Percentiles rank a stretch among this genome's conserved stretches.
These are phyloP conservation scores for Corymbia calophylla DNA, from an alignment of 441 rosid genomes.

Conservation along the genomic window DNA sequence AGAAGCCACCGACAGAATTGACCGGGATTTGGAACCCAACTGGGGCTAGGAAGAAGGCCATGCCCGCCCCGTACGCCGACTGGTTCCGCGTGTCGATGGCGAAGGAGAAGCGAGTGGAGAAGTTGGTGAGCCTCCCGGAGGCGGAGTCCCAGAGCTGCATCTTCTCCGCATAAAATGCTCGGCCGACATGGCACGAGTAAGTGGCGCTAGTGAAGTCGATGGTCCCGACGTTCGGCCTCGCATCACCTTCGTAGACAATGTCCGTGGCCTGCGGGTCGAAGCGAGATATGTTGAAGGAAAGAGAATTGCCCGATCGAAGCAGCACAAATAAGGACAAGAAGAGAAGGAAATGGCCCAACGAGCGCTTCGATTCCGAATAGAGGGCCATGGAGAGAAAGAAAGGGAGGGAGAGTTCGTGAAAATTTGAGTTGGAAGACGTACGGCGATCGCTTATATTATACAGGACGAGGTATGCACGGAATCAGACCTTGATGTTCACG, in stretches of 20 bases:
- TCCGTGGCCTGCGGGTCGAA: neutral
- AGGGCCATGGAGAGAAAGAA: neutral
- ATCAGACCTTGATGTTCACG: neutral
- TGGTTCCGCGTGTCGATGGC: neutral
- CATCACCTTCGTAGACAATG: neutral
- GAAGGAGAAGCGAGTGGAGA: neutral
- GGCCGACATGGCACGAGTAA: neutral
- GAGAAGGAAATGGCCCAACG: neutral
- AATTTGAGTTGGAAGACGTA: neutral
- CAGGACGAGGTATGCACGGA: neutral
- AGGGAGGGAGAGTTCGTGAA: neutral
- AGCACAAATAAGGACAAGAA: neutral
- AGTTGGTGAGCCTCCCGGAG: neutral
- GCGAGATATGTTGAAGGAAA: neutral
- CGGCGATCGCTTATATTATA: neutral
- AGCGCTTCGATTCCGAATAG: neutral
- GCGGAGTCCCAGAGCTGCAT: neutral
- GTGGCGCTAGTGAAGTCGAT: neutral
- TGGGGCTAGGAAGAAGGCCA: neutral
- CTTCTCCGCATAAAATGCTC: neutral
- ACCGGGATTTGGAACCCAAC: neutral
- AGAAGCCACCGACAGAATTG: neutral
- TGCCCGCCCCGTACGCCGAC: rapidly evolving
- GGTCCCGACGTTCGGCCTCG: neutral
- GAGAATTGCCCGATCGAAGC: neutral